Percentiles rank a stretch among this genome's conserved stretches.
Conservation (phyloP, 129 eudicot species). For the Saposhnikovia divaricata region DNA sequence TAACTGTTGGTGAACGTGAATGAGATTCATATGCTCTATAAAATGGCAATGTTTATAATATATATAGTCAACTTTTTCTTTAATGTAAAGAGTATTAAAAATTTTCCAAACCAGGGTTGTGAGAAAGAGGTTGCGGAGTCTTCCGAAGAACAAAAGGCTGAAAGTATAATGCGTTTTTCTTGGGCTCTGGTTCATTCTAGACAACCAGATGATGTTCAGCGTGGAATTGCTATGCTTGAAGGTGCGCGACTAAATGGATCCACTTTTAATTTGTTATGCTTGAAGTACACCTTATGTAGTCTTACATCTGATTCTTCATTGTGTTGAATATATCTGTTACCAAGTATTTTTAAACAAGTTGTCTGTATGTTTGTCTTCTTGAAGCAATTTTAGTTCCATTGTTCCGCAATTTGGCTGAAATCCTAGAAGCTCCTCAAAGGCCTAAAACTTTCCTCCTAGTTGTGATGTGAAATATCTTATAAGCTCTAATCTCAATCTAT, state of each 20-base stretch:
- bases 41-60: neutral
- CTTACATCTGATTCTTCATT: neutral
- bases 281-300: neutral
- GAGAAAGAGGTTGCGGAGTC: constrained; percentile 60
- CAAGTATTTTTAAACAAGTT: neutral
- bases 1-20: neutral
- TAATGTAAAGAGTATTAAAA: neutral
- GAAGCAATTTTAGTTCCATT: neutral
- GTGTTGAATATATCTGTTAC: neutral
- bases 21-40: neutral
- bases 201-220: constrained; percentile 59
- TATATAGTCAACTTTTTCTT: neutral
- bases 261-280: neutral
- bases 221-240: constrained; percentile 72
- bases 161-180: constrained; percentile 53
- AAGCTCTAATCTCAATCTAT: neutral
- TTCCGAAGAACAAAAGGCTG: constrained; percentile 39
- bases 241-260: constrained; percentile 20
- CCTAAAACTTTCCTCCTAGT: neutral
- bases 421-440: neutral
- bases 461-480: neutral
- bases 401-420: neutral
- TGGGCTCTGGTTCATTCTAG: constrained; percentile 73
- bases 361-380: neutral
- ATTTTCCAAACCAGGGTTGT: constrained; percentile 30